phyloP scores from a whole-genome alignment of 257 asterid species.

The Ajuga chamaepitys region DNA sequence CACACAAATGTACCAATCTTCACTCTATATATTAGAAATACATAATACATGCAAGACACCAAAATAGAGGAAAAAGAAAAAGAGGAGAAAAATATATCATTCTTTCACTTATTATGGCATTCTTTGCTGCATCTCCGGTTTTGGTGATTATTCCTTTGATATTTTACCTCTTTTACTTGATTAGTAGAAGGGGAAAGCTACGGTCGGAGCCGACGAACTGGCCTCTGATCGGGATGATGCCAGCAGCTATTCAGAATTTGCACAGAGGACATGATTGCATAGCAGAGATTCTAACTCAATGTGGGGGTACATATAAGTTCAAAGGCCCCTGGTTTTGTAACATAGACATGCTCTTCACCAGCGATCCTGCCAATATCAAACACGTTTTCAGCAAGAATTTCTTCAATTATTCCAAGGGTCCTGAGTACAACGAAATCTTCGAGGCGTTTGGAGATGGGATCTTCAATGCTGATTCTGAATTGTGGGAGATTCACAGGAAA shows the following conservation, averaged over 20 bases:
- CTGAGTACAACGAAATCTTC: slow-evolving; percentile 27
- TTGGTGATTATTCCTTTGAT: slow-evolving; percentile 3
- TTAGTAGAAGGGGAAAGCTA: background rate
- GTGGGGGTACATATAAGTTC: slow-evolving; percentile 26
- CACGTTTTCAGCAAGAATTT: slow-evolving; percentile 35
- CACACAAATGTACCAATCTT: no score
- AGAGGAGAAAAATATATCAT: no score
- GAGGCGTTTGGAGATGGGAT: slow-evolving; percentile 39
- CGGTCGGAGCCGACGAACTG: slow-evolving; percentile 28
- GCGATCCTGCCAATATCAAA: slow-evolving; percentile 43
- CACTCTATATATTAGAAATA: no score
- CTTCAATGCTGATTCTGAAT: slow-evolving; percentile 33
- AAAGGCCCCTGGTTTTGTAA: slow-evolving; percentile 30
- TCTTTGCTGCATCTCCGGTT: background rate
- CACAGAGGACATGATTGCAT: slow-evolving; percentile 21
- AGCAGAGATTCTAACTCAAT: slow-evolving; percentile 16
- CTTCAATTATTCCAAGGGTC: slow-evolving; percentile 36
- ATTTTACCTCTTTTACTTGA: background rate
- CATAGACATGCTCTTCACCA: slow-evolving; percentile 30
- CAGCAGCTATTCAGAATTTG: slow-evolving; percentile 17
- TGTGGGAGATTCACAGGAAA: slow-evolving; percentile 39
- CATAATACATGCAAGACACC: no score
- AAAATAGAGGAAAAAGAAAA: no score
- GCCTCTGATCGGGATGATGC: slow-evolving; percentile 40
- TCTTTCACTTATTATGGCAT: background rate